Evolutionary conservation across 2,329 filamentous ascomycete species (phyloP).

Genomic region (Beauveria medogensis): DNA sequence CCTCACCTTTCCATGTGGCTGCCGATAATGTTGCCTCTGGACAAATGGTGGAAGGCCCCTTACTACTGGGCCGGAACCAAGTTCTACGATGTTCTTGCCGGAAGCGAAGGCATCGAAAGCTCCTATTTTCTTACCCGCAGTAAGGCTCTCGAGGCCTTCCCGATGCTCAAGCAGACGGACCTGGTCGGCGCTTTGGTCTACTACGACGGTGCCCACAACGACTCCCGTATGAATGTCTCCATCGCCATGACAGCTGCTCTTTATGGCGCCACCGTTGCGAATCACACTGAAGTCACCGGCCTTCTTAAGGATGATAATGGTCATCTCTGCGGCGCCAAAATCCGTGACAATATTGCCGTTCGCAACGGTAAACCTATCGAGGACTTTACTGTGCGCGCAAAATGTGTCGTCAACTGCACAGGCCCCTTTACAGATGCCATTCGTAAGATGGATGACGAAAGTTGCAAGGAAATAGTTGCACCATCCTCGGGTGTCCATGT

Average conservation of each 20-base stretch:
- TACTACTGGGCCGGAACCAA: constrained; percentile 76
- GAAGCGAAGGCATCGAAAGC: constrained; percentile 78
- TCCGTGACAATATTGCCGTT: constrained; percentile 62
- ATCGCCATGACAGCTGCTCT: constrained; percentile 83
- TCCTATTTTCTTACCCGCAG: constrained; percentile 83
- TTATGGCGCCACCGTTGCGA: constrained; percentile 75
- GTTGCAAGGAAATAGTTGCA: constrained; percentile 68
- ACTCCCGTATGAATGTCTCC: constrained; percentile 87
- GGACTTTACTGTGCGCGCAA: constrained; percentile 66
- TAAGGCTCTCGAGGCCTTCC: constrained; percentile 79
- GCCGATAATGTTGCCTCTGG: constrained; percentile 67
- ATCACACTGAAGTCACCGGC: constrained; percentile 72
- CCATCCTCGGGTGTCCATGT: constrained; percentile 82
- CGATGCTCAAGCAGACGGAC: constrained; percentile 75
- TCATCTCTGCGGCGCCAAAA: constrained; percentile 62
- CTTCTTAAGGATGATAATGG: constrained; percentile 68
- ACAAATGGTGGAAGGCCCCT: constrained; percentile 69
- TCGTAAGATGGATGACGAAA: constrained; percentile 72
- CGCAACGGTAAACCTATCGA: constrained; percentile 49
- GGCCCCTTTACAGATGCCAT: constrained; percentile 83
- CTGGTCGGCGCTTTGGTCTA: constrained; percentile 79
- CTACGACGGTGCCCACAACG: constrained; percentile 88
- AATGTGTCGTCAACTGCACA: constrained; percentile 80
- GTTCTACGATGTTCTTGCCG: constrained; percentile 77
- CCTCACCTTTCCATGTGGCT: constrained; percentile 67